phyloP scores from a whole-genome alignment of 169 alveolate species.

The Plasmodium blacklocki region DNA sequence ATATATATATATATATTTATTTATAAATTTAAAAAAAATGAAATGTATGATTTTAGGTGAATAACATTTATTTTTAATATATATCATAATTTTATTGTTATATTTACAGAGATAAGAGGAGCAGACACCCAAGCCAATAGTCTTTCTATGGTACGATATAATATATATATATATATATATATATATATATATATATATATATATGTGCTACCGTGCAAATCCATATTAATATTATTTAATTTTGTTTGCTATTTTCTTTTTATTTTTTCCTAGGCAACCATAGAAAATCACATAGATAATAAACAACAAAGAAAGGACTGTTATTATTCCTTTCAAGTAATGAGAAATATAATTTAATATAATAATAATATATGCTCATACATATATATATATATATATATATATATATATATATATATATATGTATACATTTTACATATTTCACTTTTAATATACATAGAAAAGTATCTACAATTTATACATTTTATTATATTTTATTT shows the following conservation, averaged over 20 bases:
- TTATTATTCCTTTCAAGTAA: conserved; percentile 1
- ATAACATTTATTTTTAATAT: no score
- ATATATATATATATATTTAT: no score
- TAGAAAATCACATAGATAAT: neutral
- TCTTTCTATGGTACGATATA: conserved; percentile 43
- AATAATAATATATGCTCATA: neutral
- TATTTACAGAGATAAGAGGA: conserved; percentile 66
- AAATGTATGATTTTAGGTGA: no score
- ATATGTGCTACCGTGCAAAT: no score
- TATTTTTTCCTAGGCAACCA: neutral
- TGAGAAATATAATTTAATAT: neutral
- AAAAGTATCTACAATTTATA: no score
- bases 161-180: no score
- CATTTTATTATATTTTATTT: neutral
- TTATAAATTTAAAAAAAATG: no score
- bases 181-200: no score
- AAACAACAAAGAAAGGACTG: neutral
- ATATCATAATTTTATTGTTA: neutral
- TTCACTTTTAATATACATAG: no score
- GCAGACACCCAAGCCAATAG: neutral
- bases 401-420: neutral
- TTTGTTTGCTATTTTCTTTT: neutral
- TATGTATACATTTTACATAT: neutral
- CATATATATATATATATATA: neutral
- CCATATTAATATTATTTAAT: neutral